These are phyloP conservation scores for Cutaneotrichosporon sp. DNA, from an alignment of 1,284 basidiomycete genomes.

Conservation along the genomic window DNA sequence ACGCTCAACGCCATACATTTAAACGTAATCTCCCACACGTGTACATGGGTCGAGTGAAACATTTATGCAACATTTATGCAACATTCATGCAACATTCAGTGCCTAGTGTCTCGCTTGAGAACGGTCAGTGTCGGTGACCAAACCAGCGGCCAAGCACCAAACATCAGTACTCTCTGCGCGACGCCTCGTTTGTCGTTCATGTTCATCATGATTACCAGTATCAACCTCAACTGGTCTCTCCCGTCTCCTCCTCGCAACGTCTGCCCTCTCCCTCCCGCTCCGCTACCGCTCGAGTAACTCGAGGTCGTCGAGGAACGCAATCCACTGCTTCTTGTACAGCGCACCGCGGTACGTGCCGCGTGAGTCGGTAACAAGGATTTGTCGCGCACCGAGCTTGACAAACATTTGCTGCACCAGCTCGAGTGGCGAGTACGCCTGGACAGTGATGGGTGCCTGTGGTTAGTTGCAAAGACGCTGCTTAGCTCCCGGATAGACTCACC, in stretches of 20 bases:
- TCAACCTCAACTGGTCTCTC: neutral
- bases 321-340: constrained; percentile 90
- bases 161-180: too few species aligned
- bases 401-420: constrained; percentile 90
- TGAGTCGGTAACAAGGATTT: constrained; percentile 77
- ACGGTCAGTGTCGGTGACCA: too few species aligned
- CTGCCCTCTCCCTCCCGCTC: neutral
- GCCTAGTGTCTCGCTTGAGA: too few species aligned
- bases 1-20: too few species aligned
- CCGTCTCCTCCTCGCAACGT: neutral
- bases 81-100: too few species aligned
- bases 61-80: too few species aligned
- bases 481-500: constrained; percentile 53
- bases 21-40: too few species aligned
- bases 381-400: constrained; percentile 85
- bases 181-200: neutral
- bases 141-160: too few species aligned
- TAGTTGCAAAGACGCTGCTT: neutral
- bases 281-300: constrained; percentile 48
- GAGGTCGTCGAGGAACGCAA: constrained; percentile 72
- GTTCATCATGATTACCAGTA: neutral
- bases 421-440: constrained; percentile 76
- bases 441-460: constrained; percentile 74
- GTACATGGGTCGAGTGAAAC: too few species aligned
- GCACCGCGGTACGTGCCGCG: constrained; percentile 84